Base-by-base conservation (phyloP, 495 filamentous ascomycete species). In the Lepidopterella palustris region DNA sequence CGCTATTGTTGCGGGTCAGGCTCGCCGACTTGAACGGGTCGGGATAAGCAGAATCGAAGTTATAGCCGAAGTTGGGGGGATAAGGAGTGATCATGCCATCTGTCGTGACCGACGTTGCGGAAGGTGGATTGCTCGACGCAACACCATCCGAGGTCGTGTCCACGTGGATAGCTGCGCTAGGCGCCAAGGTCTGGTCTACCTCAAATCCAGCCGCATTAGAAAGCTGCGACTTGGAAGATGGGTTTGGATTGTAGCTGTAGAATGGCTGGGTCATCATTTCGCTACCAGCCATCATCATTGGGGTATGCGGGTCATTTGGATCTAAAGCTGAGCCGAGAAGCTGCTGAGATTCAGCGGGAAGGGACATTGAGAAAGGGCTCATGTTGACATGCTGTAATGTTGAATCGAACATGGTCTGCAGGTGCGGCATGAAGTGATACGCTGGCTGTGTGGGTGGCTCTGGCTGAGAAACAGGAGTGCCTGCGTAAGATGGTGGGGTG, bases 271-370 rank as follows among this genome's bases (percentile, higher is more conserved):
- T 45, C 40, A 67, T 35, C 13, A 57, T 53, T 15, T 74, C 71
- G 55, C 68, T 71, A 1, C 75, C 76, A 62, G 62, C 63, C 78
- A 80, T 81, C 55, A 80, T 63, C 49, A 74, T 71, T 45, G 68
- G 50, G 10, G 72, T 75, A 52, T 73, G 57, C 4, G 72, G 72
- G 57, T 80, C 76, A 24, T 67, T 71, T 4, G 72, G 68, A 61
- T 77, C 76, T 29, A 80, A 67, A 0, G 71, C 67, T 0, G 70
- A 60, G 25, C 76, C 76, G 3, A 82, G 66, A 9, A 82, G 69
- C 63, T 75, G 73, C 59, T 82, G 79, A 24, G 78, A 58, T 31
- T 83, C 78, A 8, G 72, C 65, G 18, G 80, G 79, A 5, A 82
- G 66, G 8, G 73, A 66, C 35, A 68, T 74, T 10, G 74, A 75